Evolutionary conservation across 164 flowering plant genomes (phyloP).

Genomic region (Macadamia integrifolia): DNA sequence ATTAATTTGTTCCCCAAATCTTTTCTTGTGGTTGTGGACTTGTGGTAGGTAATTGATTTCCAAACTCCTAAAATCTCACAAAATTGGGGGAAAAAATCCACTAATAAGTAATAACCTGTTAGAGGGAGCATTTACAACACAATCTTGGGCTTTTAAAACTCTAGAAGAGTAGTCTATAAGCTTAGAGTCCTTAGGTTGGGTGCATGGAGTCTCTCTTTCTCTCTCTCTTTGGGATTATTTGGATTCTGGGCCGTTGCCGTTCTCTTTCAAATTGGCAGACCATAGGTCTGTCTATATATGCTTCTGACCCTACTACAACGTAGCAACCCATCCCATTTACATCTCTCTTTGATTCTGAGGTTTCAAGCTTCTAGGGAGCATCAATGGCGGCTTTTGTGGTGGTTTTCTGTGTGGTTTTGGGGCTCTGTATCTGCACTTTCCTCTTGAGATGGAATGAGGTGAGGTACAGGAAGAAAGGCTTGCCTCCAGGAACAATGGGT

Average conservation of each 20-base stretch:
- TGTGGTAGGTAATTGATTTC: too few species aligned
- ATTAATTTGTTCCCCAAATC: too few species aligned
- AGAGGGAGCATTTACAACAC: too few species aligned
- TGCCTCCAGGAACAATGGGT: conserved; percentile 98
- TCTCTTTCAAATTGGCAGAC: conserved; percentile 9
- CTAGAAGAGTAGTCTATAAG: too few species aligned
- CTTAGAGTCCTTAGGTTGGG: not conserved
- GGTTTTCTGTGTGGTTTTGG: conserved; percentile 27
- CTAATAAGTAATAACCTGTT: too few species aligned
- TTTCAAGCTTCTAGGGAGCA: conserved; percentile 25
- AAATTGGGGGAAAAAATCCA: too few species aligned
- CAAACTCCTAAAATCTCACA: too few species aligned
- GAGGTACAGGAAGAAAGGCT: conserved; percentile 67
- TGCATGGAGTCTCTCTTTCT: conserved; percentile 3
- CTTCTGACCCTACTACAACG: conserved; percentile 5
- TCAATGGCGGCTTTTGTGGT: conserved; percentile 59
- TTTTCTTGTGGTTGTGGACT: too few species aligned
- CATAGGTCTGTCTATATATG: conserved; percentile 40
- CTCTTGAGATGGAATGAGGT: conserved; percentile 78
- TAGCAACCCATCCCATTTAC: conserved; percentile 25
- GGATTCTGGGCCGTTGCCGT: not conserved
- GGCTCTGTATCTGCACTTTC: conserved; percentile 48
- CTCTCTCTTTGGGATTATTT: conserved; percentile 5
- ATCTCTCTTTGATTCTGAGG: conserved; percentile 10
- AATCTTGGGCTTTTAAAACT: not conserved